phyloP scores from a whole-genome alignment of 768 basidiomycete species.

The Lyophyllum shimeji region DNA sequence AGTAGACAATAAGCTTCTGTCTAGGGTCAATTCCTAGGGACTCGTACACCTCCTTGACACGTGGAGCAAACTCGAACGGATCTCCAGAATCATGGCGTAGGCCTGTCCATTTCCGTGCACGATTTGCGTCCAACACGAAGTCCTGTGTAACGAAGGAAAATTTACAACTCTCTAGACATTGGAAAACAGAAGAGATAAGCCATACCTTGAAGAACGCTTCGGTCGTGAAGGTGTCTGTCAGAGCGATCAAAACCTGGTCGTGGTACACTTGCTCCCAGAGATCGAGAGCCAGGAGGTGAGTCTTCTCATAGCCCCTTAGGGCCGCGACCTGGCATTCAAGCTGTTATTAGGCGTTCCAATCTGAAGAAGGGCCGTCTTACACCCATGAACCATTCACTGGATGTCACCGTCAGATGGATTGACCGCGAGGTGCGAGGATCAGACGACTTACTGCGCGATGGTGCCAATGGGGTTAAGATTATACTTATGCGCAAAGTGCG shows the following conservation, averaged over 20 bases:
- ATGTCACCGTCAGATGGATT: background rate
- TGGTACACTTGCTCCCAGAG: slow-evolving; percentile 84
- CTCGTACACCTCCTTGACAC: slow-evolving; percentile 71
- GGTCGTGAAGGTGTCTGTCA: slow-evolving; percentile 96
- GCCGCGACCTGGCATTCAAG: slow-evolving; percentile 67
- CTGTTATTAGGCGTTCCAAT: slow-evolving; percentile 1
- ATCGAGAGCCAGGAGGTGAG: slow-evolving; percentile 72
- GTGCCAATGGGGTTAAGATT: slow-evolving; percentile 70
- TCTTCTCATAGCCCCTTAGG: slow-evolving; percentile 75
- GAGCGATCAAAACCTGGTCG: slow-evolving; percentile 62
- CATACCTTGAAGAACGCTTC: slow-evolving; percentile 77
- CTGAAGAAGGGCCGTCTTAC: slow-evolving; percentile 37
- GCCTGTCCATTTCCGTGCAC: slow-evolving; percentile 73
- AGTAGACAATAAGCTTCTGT: slow-evolving; percentile 77
- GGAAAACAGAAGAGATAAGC: background rate
- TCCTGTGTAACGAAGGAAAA: slow-evolving; percentile 57
- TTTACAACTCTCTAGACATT: too few species aligned
- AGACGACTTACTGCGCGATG: slow-evolving; percentile 73
- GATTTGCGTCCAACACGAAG: slow-evolving; percentile 51
- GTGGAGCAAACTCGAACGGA: slow-evolving; percentile 76
- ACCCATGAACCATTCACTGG: slow-evolving; percentile 90
- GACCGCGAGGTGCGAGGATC: background rate
- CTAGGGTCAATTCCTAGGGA: slow-evolving; percentile 64
- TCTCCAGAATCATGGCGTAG: slow-evolving; percentile 95
- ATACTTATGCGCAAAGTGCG: slow-evolving; percentile 81